Conservation (phyloP, 345 rosid genomes). For the Pugionium cornutum region DNA sequence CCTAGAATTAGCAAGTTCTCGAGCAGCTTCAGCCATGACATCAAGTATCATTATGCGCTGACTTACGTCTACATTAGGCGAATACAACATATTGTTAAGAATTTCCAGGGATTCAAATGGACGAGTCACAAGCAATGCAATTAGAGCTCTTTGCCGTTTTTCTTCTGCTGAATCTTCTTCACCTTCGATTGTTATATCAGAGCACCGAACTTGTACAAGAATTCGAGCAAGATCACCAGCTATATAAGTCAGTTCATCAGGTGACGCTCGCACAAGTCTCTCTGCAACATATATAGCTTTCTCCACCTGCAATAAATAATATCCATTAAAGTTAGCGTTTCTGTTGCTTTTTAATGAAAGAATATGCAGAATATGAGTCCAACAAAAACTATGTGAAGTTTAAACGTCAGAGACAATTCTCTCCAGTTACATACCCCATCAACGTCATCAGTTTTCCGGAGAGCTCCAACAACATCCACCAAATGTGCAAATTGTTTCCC, state of each 20-base stretch:
- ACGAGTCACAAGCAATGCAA: conserved; percentile 72
- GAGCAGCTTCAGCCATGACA: conserved; percentile 89
- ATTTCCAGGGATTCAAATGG: conserved; percentile 78
- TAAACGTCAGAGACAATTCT: conserved; percentile 22
- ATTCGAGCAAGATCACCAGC: conserved; percentile 78
- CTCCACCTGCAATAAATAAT: conserved; percentile 63
- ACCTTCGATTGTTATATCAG: conserved; percentile 80
- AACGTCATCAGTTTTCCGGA: conserved; percentile 84
- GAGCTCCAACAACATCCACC: conserved; percentile 90
- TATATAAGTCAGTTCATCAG: conserved; percentile 79
- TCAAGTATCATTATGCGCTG: conserved; percentile 98
- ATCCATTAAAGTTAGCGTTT: not conserved
- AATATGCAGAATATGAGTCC: not conserved
- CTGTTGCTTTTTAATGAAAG: conserved; percentile 1
- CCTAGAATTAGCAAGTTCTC: conserved; percentile 79
- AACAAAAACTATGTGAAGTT: not conserved
- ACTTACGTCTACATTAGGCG: conserved; percentile 85
- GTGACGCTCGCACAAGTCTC: conserved; percentile 91
- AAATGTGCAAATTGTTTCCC: conserved; percentile 69
- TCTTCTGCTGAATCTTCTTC: conserved; percentile 98
- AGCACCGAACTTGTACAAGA: conserved; percentile 90
- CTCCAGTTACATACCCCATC: conserved; percentile 70
- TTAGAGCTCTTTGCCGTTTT: conserved; percentile 83
- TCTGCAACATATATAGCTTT: conserved; percentile 82
- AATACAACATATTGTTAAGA: conserved; percentile 64